Conservation (phyloP, 345 rosid genomes). For the Acer negundo region DNA sequence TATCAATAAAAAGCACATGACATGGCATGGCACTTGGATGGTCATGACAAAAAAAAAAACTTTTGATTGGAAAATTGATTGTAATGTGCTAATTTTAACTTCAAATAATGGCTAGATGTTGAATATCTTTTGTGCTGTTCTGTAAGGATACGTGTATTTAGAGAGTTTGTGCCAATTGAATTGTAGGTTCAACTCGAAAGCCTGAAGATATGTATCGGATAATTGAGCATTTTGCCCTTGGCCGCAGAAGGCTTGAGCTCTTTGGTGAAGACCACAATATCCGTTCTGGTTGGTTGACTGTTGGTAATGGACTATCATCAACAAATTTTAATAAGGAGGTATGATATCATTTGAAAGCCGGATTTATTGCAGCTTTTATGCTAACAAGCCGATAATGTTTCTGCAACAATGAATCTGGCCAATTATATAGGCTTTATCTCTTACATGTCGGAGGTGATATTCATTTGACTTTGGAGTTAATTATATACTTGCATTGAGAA, state of each 20-base stretch:
- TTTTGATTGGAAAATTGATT: neutral
- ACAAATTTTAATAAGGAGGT: conserved; percentile 90
- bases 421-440: neutral
- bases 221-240: conserved; percentile 96
- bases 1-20: neutral
- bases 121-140: neutral
- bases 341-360: conserved; percentile 17
- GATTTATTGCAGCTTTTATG: neutral
- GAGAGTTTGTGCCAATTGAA: conserved; percentile 16
- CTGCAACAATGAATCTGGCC: neutral
- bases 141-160: neutral
- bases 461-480: neutral
- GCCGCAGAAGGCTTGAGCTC: conserved; percentile 95
- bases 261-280: conserved; percentile 98
- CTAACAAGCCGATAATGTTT: neutral
- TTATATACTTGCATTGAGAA: neutral
- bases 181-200: conserved; percentile 90
- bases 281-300: conserved; percentile 93
- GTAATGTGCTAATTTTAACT: neutral
- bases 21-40: neutral
- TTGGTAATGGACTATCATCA: conserved; percentile 86
- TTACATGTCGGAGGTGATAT: no score
- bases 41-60: neutral
- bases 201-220: conserved; percentile 99
- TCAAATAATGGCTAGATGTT: neutral